A percentile compares a stretch with the other conserved stretches of the same genome.
Conservation (phyloP, 208 protist genomes). For the Balamuthia mandrillaris region DNA sequence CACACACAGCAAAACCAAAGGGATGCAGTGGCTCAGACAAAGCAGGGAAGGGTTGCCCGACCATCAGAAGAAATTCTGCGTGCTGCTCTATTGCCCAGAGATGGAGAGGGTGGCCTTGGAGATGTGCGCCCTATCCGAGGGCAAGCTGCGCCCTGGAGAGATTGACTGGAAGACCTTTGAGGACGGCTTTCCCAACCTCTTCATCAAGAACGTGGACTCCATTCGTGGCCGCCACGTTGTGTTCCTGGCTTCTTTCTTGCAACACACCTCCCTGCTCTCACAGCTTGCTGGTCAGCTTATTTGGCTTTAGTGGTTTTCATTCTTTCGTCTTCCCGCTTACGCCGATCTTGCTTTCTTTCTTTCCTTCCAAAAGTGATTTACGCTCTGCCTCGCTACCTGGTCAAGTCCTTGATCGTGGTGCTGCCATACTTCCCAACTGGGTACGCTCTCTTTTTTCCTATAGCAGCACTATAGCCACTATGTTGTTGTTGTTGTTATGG, state of each 20-base stretch:
- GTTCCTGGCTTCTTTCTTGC: slow-evolving; percentile 35
- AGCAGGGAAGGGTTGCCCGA: background rate
- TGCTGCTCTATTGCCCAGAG: slow-evolving; percentile 2
- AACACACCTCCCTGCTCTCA: background rate
- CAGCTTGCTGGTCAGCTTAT: background rate
- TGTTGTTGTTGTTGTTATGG: background rate
- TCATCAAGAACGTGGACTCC: slow-evolving; percentile 39
- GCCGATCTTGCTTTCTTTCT: background rate
- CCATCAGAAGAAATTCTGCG: background rate
- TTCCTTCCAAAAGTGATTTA: slow-evolving; percentile 41
- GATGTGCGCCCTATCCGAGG: background rate
- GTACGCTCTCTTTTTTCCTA: background rate
- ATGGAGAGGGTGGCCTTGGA: slow-evolving; percentile 31
- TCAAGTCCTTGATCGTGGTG: slow-evolving; percentile 52
- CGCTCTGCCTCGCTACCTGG: slow-evolving; percentile 56
- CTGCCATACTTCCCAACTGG: slow-evolving; percentile 66
- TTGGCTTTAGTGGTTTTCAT: background rate
- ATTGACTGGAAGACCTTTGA: slow-evolving; percentile 51
- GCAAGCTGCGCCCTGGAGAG: slow-evolving; percentile 7
- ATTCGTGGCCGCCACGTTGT: slow-evolving; percentile 40
- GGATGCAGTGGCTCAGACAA: slow-evolving; percentile 12
- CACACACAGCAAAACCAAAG: background rate
- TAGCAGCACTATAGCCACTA: background rate
- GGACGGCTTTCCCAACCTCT: slow-evolving; percentile 52
- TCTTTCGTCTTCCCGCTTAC: background rate